Conservation (phyloP, 208 protist genomes). For the Giardia muris region DNA sequence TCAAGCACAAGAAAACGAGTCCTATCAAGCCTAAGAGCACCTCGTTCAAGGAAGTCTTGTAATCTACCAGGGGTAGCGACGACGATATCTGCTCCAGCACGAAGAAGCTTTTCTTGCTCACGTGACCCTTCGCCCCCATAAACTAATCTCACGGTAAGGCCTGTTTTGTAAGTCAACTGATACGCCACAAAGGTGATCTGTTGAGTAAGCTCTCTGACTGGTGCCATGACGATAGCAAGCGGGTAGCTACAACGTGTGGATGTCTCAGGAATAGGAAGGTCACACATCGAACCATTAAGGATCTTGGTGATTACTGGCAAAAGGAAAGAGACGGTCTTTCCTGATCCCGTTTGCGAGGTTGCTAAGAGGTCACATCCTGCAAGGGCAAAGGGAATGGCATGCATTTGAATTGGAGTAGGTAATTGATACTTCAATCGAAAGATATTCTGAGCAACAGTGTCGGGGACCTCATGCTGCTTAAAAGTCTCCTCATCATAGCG, state of each 20-base stretch:
- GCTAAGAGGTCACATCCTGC: slow-evolving; percentile 31
- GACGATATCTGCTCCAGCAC: slow-evolving; percentile 54
- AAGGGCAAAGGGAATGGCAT: slow-evolving; percentile 33
- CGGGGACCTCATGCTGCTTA: neutral
- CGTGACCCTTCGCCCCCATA: slow-evolving; percentile 57
- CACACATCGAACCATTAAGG: neutral
- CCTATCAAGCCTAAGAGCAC: slow-evolving; percentile 53
- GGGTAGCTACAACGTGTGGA: neutral
- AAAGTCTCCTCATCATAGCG: neutral
- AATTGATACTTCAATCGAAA: neutral
- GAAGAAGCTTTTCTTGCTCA: slow-evolving; percentile 50
- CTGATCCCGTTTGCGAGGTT: slow-evolving; percentile 35
- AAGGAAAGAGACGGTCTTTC: slow-evolving; percentile 33
- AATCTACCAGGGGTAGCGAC: slow-evolving; percentile 73
- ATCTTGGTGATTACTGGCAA: slow-evolving; percentile 20
- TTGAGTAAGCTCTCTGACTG: slow-evolving; percentile 82
- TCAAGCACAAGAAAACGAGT: slow-evolving; percentile 56
- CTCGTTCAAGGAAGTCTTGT: slow-evolving; percentile 73
- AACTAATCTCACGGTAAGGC: slow-evolving; percentile 55
- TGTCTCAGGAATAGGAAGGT: neutral
- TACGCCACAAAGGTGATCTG: slow-evolving; percentile 80
- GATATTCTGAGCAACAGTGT: neutral
- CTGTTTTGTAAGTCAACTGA: slow-evolving; percentile 65
- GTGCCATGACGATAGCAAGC: slow-evolving; percentile 73
- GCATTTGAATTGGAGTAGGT: slow-evolving; percentile 39